Base-by-base conservation (phyloP, 345 rosid species). In the Triadica sebifera region DNA sequence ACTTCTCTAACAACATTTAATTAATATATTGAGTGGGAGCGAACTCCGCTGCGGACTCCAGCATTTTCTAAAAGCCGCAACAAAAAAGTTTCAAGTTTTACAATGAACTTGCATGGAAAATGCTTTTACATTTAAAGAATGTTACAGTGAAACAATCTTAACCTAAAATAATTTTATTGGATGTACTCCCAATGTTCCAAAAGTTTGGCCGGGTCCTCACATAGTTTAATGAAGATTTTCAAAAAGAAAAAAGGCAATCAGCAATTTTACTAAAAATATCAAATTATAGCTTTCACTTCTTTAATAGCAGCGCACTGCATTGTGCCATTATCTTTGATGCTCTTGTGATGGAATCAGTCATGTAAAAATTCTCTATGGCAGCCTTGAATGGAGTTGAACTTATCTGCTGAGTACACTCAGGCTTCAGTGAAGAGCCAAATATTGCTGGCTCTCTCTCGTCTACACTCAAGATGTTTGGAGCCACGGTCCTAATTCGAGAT, bases 271-370 rank as follows among this genome's bases (percentile, higher is more conserved):
- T 85, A 16, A 8, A 73, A 62, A 29, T 62, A 59, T 74, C 60
- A 58, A 82, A 84, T 69, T 69, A 68, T 63, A 71, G 58, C 24
- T 22, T 75, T 94, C 89, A 96, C 81, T 93, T 89, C 87, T 89
- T 91, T 71, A 83, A 76, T 55, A 96, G 89, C 79, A 84, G 77
- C 0, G 94, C 86, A 74, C 94, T 91, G 91, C 98, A 96, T 78
- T 90, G 98, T 0, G 99, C 97, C 99, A 96, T 96, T 78, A 89
- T 91, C 88, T 93, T 96, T 6, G 98, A 96, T 29, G 99, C 98
- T 82, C 99, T 89, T 63, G 97, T 96, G 67, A 96, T 96, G 12
- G 98, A 70, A 75, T 96, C 87, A 0, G 99, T 96, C 98, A 91
- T 93, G 83, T 93, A 96, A 83, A 93, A 96, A 56, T 93, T 96